These are phyloP conservation scores for Rhodamnia argentea DNA, from an alignment of 345 rosid species.

Conservation along the genomic window DNA sequence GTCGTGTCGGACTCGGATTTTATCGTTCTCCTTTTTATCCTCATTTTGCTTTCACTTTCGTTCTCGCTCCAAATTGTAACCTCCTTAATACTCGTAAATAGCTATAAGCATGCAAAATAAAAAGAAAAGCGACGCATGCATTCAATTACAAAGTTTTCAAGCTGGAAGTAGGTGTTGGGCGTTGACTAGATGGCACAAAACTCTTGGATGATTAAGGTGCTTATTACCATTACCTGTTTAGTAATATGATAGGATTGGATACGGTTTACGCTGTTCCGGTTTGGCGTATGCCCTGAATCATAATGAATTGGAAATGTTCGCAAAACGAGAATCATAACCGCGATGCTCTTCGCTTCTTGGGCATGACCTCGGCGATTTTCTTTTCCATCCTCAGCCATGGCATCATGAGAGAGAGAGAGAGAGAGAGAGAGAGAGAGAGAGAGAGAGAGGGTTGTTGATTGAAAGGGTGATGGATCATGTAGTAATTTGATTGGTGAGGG, in stretches of 20 bases:
- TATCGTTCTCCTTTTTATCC: not conserved
- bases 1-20: not conserved
- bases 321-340: not conserved
- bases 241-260: not conserved
- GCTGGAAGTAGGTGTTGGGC: not conserved
- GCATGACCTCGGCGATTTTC: not conserved
- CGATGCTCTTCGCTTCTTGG: not conserved
- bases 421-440: not conserved
- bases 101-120: rapidly evolving
- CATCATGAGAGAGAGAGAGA: not conserved
- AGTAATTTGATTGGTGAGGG: not conserved
- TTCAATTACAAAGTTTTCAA: not conserved
- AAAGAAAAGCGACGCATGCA: not conserved
- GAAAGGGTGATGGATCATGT: not conserved
- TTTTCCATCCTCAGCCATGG: not conserved
- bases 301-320: not conserved
- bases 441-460: not conserved
- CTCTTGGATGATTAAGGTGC: not conserved
- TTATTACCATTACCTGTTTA: not conserved
- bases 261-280: not conserved
- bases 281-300: not conserved
- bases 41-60: rapidly evolving
- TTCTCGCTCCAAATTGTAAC: not conserved
- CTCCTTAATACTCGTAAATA: not conserved
- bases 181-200: not conserved